Conservation (phyloP, 2,329 filamentous ascomycete genomes). For the Aspergillus brasiliensis region DNA sequence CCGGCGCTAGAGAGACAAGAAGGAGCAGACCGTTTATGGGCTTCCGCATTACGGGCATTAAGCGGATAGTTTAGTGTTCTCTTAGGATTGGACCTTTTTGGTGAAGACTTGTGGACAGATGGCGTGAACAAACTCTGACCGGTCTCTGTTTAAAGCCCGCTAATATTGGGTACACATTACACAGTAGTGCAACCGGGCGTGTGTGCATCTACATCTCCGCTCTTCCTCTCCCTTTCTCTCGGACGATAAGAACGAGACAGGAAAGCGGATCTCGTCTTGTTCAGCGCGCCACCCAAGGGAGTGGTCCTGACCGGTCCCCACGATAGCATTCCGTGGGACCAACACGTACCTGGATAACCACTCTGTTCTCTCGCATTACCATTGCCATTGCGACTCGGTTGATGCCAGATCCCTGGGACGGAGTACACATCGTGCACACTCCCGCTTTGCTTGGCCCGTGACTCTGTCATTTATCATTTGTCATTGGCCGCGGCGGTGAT, state of each 20-base stretch:
- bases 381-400: background rate
- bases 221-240: background rate
- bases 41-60: background rate
- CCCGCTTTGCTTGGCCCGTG: background rate
- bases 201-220: background rate
- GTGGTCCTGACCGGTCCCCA: background rate
- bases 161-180: background rate
- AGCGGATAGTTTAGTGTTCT: background rate
- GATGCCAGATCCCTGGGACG: background rate
- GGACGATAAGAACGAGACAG: background rate
- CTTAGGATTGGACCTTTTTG: background rate
- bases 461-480: conserved; percentile 1
- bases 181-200: background rate
- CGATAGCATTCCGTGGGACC: background rate
- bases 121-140: background rate
- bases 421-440: background rate
- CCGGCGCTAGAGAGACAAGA: background rate
- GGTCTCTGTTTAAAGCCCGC: background rate
- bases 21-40: background rate
- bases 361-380: background rate
- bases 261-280: background rate
- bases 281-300: background rate
- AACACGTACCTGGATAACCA: background rate
- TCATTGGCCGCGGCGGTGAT: conserved; percentile 1
- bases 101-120: background rate